These are phyloP conservation scores for Lithocarpus polystachyus DNA, from an alignment of 306 rosid genomes.

Conservation along the genomic window DNA sequence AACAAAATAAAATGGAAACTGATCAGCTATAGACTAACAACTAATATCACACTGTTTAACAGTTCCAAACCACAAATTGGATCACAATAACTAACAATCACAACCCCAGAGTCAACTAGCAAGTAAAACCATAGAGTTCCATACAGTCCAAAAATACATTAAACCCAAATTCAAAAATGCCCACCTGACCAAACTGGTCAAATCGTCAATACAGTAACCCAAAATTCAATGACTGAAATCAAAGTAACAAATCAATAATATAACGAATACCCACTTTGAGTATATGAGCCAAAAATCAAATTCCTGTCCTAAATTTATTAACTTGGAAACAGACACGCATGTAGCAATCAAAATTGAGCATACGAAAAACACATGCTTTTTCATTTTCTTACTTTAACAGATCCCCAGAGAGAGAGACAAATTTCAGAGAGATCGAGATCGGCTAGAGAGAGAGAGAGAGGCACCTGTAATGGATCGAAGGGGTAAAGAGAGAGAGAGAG, in stretches of 20 bases:
- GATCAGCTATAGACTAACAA: not conserved
- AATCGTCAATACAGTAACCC: not conserved
- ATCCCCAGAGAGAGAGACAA: not conserved
- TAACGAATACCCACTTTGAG: not conserved
- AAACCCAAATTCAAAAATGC: not conserved
- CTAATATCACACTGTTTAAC: not conserved
- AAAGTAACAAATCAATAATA: not conserved
- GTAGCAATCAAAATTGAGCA: not conserved
- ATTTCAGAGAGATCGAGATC: not conserved
- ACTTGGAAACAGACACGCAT: not conserved
- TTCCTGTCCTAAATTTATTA: not conserved
- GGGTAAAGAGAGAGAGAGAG: not conserved
- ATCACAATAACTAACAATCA: not conserved
- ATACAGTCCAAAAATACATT: not conserved
- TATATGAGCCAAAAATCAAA: not conserved
- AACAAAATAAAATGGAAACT: not conserved
- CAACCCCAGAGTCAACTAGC: not conserved
- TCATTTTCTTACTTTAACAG: not conserved
- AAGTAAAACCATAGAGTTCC: not conserved
- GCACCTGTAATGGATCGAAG: not conserved
- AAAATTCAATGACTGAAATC: not conserved
- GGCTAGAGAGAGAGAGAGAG: slow-evolving; percentile 4
- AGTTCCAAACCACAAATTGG: not conserved
- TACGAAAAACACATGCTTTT: not conserved
- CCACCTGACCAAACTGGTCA: not conserved